phyloP scores from a whole-genome alignment of 1,284 basidiomycete genomes.

The Trametes hirsuta region DNA sequence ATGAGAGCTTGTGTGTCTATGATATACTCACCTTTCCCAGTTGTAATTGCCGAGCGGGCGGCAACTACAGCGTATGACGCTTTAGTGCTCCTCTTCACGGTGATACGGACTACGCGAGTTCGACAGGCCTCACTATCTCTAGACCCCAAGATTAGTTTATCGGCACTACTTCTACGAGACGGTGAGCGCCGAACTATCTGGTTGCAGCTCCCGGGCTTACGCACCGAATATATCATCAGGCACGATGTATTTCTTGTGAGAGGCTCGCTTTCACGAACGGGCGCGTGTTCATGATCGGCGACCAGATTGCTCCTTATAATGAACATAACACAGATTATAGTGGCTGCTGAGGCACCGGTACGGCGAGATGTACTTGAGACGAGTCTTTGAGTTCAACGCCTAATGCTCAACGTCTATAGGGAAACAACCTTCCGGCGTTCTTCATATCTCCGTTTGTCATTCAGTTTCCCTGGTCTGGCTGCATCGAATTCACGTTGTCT shows the following conservation, averaged over 20 bases:
- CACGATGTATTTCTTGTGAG: constrained; percentile 22
- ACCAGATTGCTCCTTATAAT: constrained; percentile 13
- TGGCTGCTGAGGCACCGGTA: constrained; percentile 8
- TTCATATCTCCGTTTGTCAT: constrained; percentile 15
- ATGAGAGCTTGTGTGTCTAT: too few species aligned
- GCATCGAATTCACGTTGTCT: background rate
- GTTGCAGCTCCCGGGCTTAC: background rate
- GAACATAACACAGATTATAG: constrained; percentile 10
- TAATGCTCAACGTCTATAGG: background rate
- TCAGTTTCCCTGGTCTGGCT: too few species aligned
- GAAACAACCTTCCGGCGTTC: constrained; percentile 8
- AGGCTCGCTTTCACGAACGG: background rate
- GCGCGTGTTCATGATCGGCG: background rate
- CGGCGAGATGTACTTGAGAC: background rate
- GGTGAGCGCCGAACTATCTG: constrained; percentile 8
- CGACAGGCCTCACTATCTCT: constrained; percentile 1
- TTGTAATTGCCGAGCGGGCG: constrained; percentile 20
- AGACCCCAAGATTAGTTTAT: constrained; percentile 7
- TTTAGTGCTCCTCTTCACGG: constrained; percentile 24
- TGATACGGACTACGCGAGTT: constrained; percentile 15
- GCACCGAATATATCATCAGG: constrained; percentile 5
- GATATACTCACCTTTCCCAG: constrained; percentile 8
- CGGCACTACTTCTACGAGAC: constrained; percentile 22
- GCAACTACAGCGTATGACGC: constrained; percentile 20
- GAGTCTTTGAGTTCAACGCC: background rate